Evolutionary conservation across 148 eudicot genomes (phyloP).

Genomic region (Amaranthus hypochondriacus): DNA sequence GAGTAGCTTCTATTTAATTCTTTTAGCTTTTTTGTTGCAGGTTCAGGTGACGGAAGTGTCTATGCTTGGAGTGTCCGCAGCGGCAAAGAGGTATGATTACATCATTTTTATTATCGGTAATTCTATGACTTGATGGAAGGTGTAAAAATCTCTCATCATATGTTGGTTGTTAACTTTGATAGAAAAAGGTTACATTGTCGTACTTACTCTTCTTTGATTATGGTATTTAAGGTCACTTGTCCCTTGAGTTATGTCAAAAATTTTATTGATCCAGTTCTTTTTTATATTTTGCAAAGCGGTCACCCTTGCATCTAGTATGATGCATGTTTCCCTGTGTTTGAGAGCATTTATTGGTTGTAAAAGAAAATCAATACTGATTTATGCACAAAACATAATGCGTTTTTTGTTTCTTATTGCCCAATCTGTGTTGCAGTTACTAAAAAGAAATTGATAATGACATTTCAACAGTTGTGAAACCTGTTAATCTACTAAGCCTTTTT

Average conservation of each 20-base stretch:
- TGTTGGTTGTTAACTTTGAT: background rate
- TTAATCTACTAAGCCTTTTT: background rate
- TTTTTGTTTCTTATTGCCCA: background rate
- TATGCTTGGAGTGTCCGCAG: conserved; percentile 94
- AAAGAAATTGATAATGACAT: background rate
- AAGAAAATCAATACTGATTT: background rate
- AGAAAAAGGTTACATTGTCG: background rate
- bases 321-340: background rate
- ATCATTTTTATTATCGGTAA: background rate
- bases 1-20: background rate
- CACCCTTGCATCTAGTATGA: background rate
- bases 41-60: conserved; percentile 98
- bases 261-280: background rate
- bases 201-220: background rate
- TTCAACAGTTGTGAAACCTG: conserved; percentile 3
- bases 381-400: background rate
- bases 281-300: background rate
- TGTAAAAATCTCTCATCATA: background rate
- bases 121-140: background rate
- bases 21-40: conserved; percentile 37
- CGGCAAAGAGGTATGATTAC: conserved; percentile 79
- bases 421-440: background rate
- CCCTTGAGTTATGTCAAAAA: background rate
- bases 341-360: background rate
- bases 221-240: background rate